Base-by-base conservation (phyloP, 2,329 filamentous ascomycete species). In the Trichophyton rubrum region DNA sequence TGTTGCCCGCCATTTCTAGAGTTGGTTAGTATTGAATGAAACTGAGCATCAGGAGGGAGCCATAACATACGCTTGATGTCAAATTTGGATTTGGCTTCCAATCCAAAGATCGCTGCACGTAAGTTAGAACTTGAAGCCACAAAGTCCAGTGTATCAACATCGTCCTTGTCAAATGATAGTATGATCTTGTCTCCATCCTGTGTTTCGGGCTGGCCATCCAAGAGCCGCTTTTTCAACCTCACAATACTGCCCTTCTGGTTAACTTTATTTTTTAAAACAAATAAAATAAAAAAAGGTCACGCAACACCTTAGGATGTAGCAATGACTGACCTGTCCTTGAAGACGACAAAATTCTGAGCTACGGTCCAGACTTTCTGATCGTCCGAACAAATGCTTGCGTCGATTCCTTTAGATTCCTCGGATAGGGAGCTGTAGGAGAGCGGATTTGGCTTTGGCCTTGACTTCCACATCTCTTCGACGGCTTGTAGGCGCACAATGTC, bases 401-500 rank as follows among this genome's bases (percentile, higher is more conserved):
- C 78, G 55, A 82, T 73, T 22, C 20, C 57, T 49, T 45, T 49
- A 3, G 43, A 35, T 24, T 59, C 57, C 7, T 59, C 57, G 0
- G 17, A 2, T 1, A 92, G 70, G 0, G 75, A 72, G 11, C 85
- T 80, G 71, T 88, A 95, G 43, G 86, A 79, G 11, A 97, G 78
- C 6, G 89, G 77, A 67, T 87, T 80, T 0, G 92, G 93, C 1
- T 86, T 80, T 63, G 83, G 83, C 65, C 90, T 83, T 3, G 83
- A 85, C 74, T 90, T 95, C 93, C 93, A 99, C 90, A 97, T 95
- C 64, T 95, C 92, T 69, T 93, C 87, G 83, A 96, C 95, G 13
- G 86, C 88, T 45, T 85, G 82, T 60, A 99, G 73, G 15, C 93
- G 84, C 64, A 87, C 80, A 60, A 99, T 88, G 69, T 99, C 93